These are phyloP conservation scores for Tolypocladium pustulatum DNA, from an alignment of 2,329 filamentous ascomycete genomes.

Conservation along the genomic window DNA sequence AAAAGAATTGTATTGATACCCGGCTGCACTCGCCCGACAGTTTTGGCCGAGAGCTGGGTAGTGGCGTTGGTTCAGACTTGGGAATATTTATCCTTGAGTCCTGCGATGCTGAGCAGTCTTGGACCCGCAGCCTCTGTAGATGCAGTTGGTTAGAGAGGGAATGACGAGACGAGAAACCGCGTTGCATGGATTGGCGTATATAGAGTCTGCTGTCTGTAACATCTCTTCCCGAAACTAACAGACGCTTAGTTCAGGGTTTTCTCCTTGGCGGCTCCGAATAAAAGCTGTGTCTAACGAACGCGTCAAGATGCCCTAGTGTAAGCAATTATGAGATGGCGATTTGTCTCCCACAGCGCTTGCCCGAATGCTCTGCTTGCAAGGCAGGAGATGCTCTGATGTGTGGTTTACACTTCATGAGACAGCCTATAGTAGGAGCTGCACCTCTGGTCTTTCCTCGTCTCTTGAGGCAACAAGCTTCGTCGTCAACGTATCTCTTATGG, in stretches of 20 bases:
- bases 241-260: neutral
- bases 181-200: slow-evolving; percentile 3
- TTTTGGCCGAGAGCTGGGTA: slow-evolving; percentile 2
- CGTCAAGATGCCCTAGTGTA: neutral
- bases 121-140: slow-evolving; percentile 31
- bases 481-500: neutral
- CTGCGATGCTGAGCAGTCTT: slow-evolving; percentile 32
- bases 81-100: slow-evolving; percentile 13
- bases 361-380: neutral
- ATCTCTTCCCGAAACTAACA: neutral
- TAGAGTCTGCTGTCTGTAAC: neutral
- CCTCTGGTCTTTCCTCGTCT: neutral
- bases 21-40: slow-evolving; percentile 1
- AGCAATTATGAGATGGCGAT: too few relatives aligned
- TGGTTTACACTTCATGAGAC: too few relatives aligned
- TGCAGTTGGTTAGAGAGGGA: slow-evolving; percentile 1
- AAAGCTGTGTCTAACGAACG: neutral
- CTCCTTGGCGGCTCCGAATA: neutral
- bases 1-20: slow-evolving; percentile 1
- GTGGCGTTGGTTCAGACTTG: slow-evolving; percentile 6
- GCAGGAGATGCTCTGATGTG: neutral
- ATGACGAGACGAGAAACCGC: slow-evolving; percentile 3
- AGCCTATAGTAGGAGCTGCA: neutral
- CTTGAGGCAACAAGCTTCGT: too few relatives aligned
- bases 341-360: neutral